These are phyloP conservation scores for Pugionium dolabratum DNA, from an alignment of 345 rosid species.

Conservation along the genomic window DNA sequence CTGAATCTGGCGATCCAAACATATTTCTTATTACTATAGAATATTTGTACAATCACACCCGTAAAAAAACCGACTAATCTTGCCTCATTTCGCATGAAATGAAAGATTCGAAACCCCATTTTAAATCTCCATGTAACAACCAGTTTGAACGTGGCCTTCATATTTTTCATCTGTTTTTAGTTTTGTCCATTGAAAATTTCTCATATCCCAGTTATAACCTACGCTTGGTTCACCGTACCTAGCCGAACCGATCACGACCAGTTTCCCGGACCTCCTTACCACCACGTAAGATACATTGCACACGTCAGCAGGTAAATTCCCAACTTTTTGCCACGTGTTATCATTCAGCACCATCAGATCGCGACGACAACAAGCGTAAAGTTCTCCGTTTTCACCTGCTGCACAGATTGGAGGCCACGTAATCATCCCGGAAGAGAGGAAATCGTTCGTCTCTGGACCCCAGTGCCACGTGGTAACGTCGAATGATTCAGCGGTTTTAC, in stretches of 20 bases:
- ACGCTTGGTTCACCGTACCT: slow-evolving; percentile 34
- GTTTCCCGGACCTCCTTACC: slow-evolving; percentile 41
- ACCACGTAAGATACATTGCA: slow-evolving; percentile 40
- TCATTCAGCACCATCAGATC: slow-evolving; percentile 37
- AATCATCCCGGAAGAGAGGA: slow-evolving; percentile 30
- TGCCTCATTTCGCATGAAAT: slow-evolving; percentile 1
- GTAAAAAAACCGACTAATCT: slow-evolving; percentile 1
- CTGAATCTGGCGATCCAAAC: background rate
- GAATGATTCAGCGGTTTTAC: slow-evolving; percentile 52
- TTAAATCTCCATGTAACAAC: slow-evolving; percentile 62
- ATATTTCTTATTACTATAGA: background rate
- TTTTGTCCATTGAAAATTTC: slow-evolving; percentile 49
- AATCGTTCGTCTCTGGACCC: slow-evolving; percentile 42
- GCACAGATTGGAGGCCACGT: slow-evolving; percentile 47
- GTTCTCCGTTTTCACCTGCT: slow-evolving; percentile 20
- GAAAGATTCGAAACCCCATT: background rate
- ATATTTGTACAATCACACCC: slow-evolving; percentile 15
- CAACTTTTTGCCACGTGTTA: slow-evolving; percentile 49
- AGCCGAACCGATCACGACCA: slow-evolving; percentile 64
- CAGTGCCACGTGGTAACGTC: slow-evolving; percentile 50
- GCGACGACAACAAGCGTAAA: slow-evolving; percentile 51
- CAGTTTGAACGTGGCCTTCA: slow-evolving; percentile 63
- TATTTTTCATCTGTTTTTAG: slow-evolving; percentile 48
- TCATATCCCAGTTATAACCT: slow-evolving; percentile 26
- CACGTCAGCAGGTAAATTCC: slow-evolving; percentile 59